These are phyloP conservation scores for Ogataea parapolymorpha DNA, from an alignment of 805 yeast species.

Conservation along the genomic window DNA sequence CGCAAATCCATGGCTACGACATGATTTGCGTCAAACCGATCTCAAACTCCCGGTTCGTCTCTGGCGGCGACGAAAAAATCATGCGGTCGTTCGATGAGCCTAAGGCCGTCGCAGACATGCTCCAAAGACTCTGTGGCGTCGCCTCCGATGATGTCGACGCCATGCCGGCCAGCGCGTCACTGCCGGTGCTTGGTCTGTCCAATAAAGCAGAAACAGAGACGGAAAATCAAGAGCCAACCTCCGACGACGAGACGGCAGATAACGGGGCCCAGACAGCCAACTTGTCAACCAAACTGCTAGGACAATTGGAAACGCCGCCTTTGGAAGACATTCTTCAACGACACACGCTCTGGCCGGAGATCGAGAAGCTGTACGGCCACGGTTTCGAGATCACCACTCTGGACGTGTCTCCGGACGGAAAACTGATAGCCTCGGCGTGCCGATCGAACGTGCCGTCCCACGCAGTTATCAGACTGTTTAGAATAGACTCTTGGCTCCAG, in stretches of 20 bases:
- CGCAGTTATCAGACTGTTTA: conserved; percentile 80
- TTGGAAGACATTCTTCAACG: conserved; percentile 89
- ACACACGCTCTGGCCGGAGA: conserved; percentile 91
- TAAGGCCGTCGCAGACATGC: conserved; percentile 61
- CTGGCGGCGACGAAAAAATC: conserved; percentile 96
- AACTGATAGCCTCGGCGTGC: conserved; percentile 84
- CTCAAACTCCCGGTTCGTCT: conserved; percentile 61
- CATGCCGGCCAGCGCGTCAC: conserved; percentile 82
- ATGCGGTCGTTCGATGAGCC: conserved; percentile 89
- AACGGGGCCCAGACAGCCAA: conserved; percentile 35
- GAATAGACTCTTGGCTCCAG: conserved; percentile 53
- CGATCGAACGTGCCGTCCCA: conserved; percentile 79
- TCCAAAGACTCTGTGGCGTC: conserved; percentile 53
- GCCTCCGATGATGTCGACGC: conserved; percentile 9
- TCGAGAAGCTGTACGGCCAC: conserved; percentile 93
- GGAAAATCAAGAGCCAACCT: conserved; percentile 37
- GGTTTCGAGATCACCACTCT: conserved; percentile 90
- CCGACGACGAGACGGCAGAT: conserved; percentile 41
- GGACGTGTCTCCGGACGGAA: conserved; percentile 62
- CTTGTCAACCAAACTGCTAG: conserved; percentile 45
- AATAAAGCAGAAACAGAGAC: conserved; percentile 73
- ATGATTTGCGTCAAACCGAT: conserved; percentile 78
- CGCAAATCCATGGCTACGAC: conserved; percentile 97
- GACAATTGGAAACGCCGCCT: conserved; percentile 58
- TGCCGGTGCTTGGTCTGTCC: conserved; percentile 91